These are phyloP conservation scores for Pseudomassariella vexata DNA, from an alignment of 2,329 filamentous ascomycete genomes.

Conservation along the genomic window DNA sequence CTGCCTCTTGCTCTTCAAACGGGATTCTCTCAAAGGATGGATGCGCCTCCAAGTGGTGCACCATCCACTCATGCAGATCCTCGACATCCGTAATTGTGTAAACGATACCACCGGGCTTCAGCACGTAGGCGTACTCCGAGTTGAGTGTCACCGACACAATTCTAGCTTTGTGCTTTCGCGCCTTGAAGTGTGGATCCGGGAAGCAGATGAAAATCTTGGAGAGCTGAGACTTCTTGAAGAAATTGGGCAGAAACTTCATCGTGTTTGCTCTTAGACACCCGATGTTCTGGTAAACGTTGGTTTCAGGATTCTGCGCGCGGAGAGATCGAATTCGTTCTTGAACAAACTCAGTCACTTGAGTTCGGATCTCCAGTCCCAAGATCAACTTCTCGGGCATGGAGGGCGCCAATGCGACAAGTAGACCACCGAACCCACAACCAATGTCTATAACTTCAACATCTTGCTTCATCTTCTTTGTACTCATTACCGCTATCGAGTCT, in stretches of 20 bases:
- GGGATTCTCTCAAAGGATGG: conserved; percentile 72
- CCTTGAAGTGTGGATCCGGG: conserved; percentile 96
- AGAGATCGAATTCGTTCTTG: conserved; percentile 81
- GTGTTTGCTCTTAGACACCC: conserved; percentile 87
- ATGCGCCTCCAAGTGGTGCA: conserved; percentile 73
- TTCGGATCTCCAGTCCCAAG: conserved; percentile 88
- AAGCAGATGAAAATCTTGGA: conserved; percentile 96
- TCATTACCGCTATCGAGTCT: conserved; percentile 20
- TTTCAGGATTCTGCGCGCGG: conserved; percentile 54
- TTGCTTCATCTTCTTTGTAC: conserved; percentile 43
- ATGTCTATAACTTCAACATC: conserved; percentile 92
- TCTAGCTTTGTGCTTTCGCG: conserved; percentile 91
- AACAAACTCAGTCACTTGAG: conserved; percentile 85
- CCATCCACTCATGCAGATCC: conserved; percentile 91
- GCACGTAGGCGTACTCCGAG: conserved; percentile 86
- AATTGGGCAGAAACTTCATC: conserved; percentile 99
- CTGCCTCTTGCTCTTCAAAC: conserved; percentile 60
- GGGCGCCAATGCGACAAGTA: conserved; percentile 80
- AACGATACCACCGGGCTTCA: conserved; percentile 76
- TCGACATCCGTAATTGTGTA: conserved; percentile 98
- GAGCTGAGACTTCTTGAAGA: conserved; percentile 78
- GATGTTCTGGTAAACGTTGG: conserved; percentile 71
- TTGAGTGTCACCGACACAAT: conserved; percentile 87
- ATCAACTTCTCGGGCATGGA: conserved; percentile 76
- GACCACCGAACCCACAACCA: conserved; percentile 90